Base-by-base conservation (phyloP, 345 rosid genomes). In the Gossypium sturtianum region DNA sequence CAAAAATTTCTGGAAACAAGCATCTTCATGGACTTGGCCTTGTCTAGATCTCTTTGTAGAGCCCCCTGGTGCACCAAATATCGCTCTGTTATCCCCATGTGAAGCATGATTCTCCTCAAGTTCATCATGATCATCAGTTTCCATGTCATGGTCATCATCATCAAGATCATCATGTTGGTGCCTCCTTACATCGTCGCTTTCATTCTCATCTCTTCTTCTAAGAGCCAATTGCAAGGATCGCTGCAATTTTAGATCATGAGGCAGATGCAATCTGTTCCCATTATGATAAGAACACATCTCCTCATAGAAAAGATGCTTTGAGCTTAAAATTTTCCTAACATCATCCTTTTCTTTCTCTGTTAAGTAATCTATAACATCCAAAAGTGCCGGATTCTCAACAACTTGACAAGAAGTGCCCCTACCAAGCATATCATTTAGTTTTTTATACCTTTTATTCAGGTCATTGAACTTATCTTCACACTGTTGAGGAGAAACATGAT, bases 231-330 rank as follows among this genome's bases (percentile, higher is more conserved):
- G 91, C 16, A 90, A 75, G 25, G 97, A 90, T 65, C 83, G 89
- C 84, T 90, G 97, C 88, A 94, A 79, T 12, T 88, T 92, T 11
- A 80, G 87, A 75, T 92, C 98, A 84, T 88, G 97, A 81, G 97
- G 98, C 76, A 94, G 85, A 87, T 89, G 97, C 83, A 94, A 80
- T 52, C 91, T 84, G 53, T 94, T 92, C 60, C 92, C 86, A 53
- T 94, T 92, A 48, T 94, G 97, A 63, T 92, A 92, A 51, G 98
- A 92, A 78, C 98, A 92, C 97, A 94, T 94, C 85, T 94, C 98
- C 76, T 94, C 97, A 17, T 94, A 94, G 82, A 92, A 94, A 23
- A 94, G 89, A 82, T 94, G 97, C 73, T 90, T 92, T 3, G 97
- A 92, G 82, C 89, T 94, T 70, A 92, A 86, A 75, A 90, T 92